phyloP scores from a whole-genome alignment of 768 basidiomycete genomes.

The Pulveroboletus sp. region DNA sequence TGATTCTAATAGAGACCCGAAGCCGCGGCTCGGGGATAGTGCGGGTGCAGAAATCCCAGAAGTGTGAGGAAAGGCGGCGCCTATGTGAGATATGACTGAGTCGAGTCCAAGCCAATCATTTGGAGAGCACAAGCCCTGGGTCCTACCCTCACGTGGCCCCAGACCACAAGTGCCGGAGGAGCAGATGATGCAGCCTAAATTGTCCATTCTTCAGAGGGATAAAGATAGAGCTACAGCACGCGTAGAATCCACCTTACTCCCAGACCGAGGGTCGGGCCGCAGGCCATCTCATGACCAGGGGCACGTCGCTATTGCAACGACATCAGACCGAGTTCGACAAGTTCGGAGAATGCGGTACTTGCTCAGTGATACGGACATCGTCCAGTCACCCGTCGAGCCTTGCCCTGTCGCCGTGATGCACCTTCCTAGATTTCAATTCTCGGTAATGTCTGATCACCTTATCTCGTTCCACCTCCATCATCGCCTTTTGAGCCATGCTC shows the following conservation, averaged over 20 bases:
- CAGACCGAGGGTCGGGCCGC: no score
- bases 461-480: conserved; percentile 75
- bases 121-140: neutral
- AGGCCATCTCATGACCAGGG: neutral
- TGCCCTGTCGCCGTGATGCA: conserved; percentile 14
- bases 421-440: conserved; percentile 55
- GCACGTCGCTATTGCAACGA: neutral
- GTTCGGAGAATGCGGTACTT: neutral
- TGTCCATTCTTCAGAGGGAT: neutral
- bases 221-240: conserved; percentile 1
- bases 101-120: neutral
- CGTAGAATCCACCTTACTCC: no score
- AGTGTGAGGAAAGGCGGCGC: neutral
- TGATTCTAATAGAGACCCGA: conserved; percentile 9
- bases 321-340: neutral
- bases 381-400: conserved; percentile 6
- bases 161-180: conserved; percentile 1
- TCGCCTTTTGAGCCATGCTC: conserved; percentile 68
- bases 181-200: neutral
- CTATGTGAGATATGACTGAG: conserved; percentile 2
- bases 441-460: conserved; percentile 64
- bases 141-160: neutral
- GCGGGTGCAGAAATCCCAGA: conserved; percentile 9
- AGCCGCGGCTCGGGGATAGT: conserved; percentile 16
- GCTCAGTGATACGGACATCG: conserved; percentile 1